Evolutionary conservation across 495 filamentous ascomycete species (phyloP), one percentile per base, ranked within the genome.

Genomic region (Neurospora sp.): DNA sequence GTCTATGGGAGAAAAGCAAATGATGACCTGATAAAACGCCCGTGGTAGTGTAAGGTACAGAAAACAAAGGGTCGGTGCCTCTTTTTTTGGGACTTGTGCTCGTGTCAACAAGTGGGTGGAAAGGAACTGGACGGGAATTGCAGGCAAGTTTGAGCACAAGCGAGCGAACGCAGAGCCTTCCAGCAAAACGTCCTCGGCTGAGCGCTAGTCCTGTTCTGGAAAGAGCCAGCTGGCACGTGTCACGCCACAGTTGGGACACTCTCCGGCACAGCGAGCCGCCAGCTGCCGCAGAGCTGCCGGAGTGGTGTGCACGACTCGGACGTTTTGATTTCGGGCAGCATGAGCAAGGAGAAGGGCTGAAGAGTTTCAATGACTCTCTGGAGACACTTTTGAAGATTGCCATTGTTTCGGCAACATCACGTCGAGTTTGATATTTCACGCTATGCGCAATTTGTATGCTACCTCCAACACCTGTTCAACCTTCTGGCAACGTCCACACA

Each of bases 81-180:
- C 54, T 66, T 35, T 35, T 60, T 66, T 62, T 35, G 54, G 54
- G 54, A 60, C 49, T 60, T 66, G 23, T 66, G 27, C 23, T 66
- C 54, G 54, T 35, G 54, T 66, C 27, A 66, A 66, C 54, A 66
- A 66, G 74, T 73, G 75, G 72, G 41, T 74, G 70, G 73, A 77
- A 78, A 73, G 66, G 75, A 77, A 66, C 27, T 66, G 70, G 75
- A 77, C 60, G 20, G 54, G 73, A 78, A 72, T 39, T 74, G 75
- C 72, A 77, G 66, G 54, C 74, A 72, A 73, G 73, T 62, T 62
- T 16, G 49, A 66, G 54, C 54, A 66, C 54, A 66, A 66, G 72
- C 76, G 72, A 74, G 54, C 54, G 27, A 35, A 16, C 76, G 76
- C 76, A 82, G 80, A 82, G 80, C 79, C 79, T 82, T 82, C 77